Base-by-base conservation (phyloP, 106 monocot genomes). In the Dendrobium huoshanense region DNA sequence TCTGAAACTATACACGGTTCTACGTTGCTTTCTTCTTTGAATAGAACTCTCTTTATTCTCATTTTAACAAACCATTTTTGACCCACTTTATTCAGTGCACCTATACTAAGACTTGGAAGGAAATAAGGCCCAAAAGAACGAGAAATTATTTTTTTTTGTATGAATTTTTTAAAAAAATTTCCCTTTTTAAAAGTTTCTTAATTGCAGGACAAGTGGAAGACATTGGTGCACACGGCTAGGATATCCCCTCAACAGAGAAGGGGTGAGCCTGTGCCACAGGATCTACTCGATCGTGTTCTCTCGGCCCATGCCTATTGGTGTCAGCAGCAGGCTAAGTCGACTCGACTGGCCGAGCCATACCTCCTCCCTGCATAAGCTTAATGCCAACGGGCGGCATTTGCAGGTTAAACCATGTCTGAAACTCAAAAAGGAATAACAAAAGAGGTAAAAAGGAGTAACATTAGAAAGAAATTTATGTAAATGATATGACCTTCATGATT, bases 141-240 rank as follows among this genome's bases (percentile, higher is more conserved):
- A 31, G 31, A 31, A 31, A 31, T 31, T 31, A 31, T 31, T 31
- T 31, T 31, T 31, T 31, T 31, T 31, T 31, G 31, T 31, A 31
- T 31, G 31, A 31, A 31, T 31, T 31, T 31, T 31, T 31, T 31
- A 1, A 31, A 31, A n/a, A n/a, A n/a, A n/a, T 31, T 31, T 31
- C 31, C 31, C 31, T 31, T 31, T 31, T 31, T 31, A 31, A 31
- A 31, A 1, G 37, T 51, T 74, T 17, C 2, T 43, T 74, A 25
- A 17, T 41, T 49, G 75, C 87, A 97, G 97, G 97, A 97, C 83
- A 97, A 97, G 72, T 97, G 97, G 97, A 97, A 97, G 87, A 97
- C 97, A 15, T 45, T 97, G 82, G 97, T 97, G 67, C 97, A 97
- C 89, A 97, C 97, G 4, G 97, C 97, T 8, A 83, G 80, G 43